Evolutionary conservation across 2,329 filamentous ascomycete species (phyloP).

Genomic region (Ceratocystis lukuohia): DNA sequence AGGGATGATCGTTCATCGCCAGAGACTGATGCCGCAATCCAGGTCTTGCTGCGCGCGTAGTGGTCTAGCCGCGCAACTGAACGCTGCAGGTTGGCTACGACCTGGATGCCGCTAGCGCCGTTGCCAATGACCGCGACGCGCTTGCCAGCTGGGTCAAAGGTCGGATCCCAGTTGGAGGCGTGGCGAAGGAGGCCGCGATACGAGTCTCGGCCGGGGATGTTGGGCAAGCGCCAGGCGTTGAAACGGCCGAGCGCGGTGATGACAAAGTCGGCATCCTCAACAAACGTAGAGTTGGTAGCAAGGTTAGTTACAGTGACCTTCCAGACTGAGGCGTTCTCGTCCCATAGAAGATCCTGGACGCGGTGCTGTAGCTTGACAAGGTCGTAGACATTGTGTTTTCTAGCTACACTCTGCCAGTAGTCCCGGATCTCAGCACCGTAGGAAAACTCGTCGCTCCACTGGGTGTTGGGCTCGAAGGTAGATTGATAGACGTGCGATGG

Average conservation of each 20-base stretch:
- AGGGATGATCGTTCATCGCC: constrained; percentile 41
- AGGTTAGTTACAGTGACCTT: constrained; percentile 31
- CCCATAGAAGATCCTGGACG: constrained; percentile 46
- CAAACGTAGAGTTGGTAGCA: constrained; percentile 28
- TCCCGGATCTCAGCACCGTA: constrained; percentile 52
- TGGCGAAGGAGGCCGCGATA: constrained; percentile 46
- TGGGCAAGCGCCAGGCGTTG: constrained; percentile 50
- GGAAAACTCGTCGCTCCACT: constrained; percentile 57
- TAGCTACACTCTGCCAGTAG: constrained; percentile 36
- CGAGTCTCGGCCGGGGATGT: constrained; percentile 43
- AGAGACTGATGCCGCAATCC: constrained; percentile 52
- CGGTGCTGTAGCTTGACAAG: constrained; percentile 41
- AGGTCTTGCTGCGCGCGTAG: constrained; percentile 51
- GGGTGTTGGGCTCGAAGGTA: constrained; percentile 51
- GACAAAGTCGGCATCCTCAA: constrained; percentile 44
- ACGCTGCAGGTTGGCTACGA: constrained; percentile 40
- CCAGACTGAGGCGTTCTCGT: constrained; percentile 33
- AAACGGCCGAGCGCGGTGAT: constrained; percentile 52
- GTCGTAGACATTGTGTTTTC: constrained; percentile 39
- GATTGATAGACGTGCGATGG: constrained; percentile 55
- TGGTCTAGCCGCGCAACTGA: constrained; percentile 42
- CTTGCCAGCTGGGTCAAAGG: constrained; percentile 37
- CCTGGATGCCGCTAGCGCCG: constrained; percentile 47
- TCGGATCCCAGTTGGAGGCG: constrained; percentile 45
- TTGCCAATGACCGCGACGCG: constrained; percentile 49